Evolutionary conservation across 495 filamentous ascomycete genomes (phyloP), one percentile per base, ranked within the genome.

Genomic region (Aspergillus olivimuriae): DNA sequence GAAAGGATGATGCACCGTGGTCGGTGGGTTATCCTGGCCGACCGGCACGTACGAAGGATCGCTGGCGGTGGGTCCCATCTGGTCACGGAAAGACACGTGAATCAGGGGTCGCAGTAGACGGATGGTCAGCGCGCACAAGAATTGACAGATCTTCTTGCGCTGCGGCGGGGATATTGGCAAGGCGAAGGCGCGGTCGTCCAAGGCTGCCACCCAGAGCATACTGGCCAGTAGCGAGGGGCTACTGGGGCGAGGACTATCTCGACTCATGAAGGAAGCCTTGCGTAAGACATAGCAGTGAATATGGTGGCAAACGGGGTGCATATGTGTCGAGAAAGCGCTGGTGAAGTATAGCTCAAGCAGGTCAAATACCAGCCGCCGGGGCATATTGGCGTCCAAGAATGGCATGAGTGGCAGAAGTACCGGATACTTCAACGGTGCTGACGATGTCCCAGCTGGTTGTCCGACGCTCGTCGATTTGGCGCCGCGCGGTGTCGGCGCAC

Each of bases 151-250:
- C 56, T 88, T 88, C 52, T 85, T 84, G 16, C 90, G 75, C 35
- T 89, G 87, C 11, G 86, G 84, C 2, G 90, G 90, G 21, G 89
- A 81, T 40, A 88, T 84, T 14, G 87, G 88, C 44, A 96, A 65
- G 51, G 88, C 89, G 45, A 89, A 81, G 6, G 89, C 87, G 58
- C 94, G 85, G 62, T 89, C 89, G 34, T 92, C 94, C 56, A 94
- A 85, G 11, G 88, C 88, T 14, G 87, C 87, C 18, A 95, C 87
- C 89, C 89, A 96, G 14, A 95, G 81, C 84, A 95, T 95, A 62
- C 87, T 92, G 8, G 90, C 86, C 30, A 96, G 70, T 28, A 96
- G 72, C 0, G 90, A 87, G 24, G 90, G 89, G 53, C 87, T 90
- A 62, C 88, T 94, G 48, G 78, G 73, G 39, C 90, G 76, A 30